Evolutionary conservation across 441 rosid genomes (phyloP).

Genomic region (Geranium incanum): DNA sequence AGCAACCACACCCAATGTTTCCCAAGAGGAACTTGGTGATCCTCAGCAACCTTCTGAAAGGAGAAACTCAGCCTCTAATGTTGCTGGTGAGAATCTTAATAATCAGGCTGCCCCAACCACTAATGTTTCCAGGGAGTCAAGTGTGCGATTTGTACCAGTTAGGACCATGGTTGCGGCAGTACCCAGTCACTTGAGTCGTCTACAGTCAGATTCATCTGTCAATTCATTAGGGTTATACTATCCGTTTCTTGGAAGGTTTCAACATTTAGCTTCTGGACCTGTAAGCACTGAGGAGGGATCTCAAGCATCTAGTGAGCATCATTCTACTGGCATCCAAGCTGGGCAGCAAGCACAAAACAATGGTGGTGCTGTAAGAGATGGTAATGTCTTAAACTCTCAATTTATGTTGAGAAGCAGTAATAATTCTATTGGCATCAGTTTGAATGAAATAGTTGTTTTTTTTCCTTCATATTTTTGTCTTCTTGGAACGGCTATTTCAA

Average conservation of each 20-base stretch:
- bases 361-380: constrained; percentile 36
- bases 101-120: constrained; percentile 34
- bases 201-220: constrained; percentile 48
- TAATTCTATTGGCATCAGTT: not conserved
- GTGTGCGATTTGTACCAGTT: constrained; percentile 57
- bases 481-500: constrained; percentile 1
- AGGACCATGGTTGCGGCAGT: constrained; percentile 61
- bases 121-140: constrained; percentile 45
- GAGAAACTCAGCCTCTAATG: constrained; percentile 29
- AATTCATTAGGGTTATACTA: constrained; percentile 38
- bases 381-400: constrained; percentile 29
- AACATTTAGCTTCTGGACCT: constrained; percentile 38
- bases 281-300: constrained; percentile 32
- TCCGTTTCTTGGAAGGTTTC: constrained; percentile 53
- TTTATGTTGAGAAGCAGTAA: not conserved
- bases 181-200: constrained; percentile 41
- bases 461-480: not conserved
- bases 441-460: not conserved
- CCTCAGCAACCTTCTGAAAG: constrained; percentile 35
- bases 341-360: constrained; percentile 33
- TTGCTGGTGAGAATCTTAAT: constrained; percentile 30
- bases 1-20: constrained; percentile 28
- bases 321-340: constrained; percentile 27
- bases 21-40: constrained; percentile 36
- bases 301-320: constrained; percentile 34